Evolutionary conservation across 495 filamentous ascomycete genomes (phyloP).

Genomic region (Tuber magnatum): DNA sequence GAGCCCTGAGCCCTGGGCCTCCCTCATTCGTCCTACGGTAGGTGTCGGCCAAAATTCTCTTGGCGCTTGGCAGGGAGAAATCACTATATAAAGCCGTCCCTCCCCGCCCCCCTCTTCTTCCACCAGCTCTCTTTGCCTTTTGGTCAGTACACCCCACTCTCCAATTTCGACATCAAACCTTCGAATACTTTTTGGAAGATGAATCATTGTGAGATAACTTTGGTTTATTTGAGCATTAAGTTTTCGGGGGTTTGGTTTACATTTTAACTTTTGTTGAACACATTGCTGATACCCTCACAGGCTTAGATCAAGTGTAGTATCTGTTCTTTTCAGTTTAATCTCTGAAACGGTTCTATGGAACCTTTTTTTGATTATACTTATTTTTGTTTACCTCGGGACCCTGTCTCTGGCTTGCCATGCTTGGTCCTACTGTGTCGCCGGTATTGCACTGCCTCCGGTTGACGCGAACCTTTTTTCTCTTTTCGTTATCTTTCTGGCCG

Average conservation of each 20-base stretch:
- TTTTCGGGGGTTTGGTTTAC: constrained; percentile 39
- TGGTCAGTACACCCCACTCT: constrained; percentile 46
- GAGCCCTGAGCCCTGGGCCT: background rate
- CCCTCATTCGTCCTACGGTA: background rate
- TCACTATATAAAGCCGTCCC: constrained; percentile 42
- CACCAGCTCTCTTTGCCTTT: constrained; percentile 54
- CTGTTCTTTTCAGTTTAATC: constrained; percentile 35
- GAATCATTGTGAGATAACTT: background rate
- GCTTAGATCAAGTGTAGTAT: constrained; percentile 36
- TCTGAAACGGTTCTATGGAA: constrained; percentile 28
- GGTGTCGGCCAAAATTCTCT: constrained; percentile 18
- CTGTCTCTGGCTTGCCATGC: constrained; percentile 46
- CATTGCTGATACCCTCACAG: constrained; percentile 48
- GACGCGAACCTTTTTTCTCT: constrained; percentile 68
- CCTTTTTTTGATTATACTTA: constrained; percentile 24
- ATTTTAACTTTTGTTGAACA: constrained; percentile 30
- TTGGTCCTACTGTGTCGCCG: constrained; percentile 67
- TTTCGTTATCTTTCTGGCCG: constrained; percentile 38
- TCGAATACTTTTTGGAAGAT: constrained; percentile 34
- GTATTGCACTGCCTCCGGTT: constrained; percentile 81
- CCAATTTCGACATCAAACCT: constrained; percentile 43
- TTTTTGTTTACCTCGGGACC: constrained; percentile 1
- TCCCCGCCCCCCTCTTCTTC: constrained; percentile 42
- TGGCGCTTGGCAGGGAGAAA: constrained; percentile 15
- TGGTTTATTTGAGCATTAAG: background rate